Percentiles rank a stretch among this genome's conserved stretches.
Evolutionary conservation across 2,329 filamentous ascomycete genomes (phyloP).

Genomic region (Botrytis cinerea): DNA sequence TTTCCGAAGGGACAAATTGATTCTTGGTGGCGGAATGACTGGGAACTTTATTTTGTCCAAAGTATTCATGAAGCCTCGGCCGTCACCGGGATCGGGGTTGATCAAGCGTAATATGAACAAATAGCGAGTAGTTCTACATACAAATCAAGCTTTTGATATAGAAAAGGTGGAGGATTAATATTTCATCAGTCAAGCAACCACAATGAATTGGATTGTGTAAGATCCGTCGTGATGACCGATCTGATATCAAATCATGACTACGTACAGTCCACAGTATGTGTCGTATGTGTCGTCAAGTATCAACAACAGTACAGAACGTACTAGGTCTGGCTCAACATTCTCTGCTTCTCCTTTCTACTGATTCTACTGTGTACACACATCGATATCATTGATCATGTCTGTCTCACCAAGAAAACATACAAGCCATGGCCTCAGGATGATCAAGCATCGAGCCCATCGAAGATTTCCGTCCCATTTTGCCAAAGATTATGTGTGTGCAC

Average conservation of each 20-base stretch:
- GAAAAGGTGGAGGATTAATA: neutral
- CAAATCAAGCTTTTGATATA: neutral
- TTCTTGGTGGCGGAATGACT: neutral
- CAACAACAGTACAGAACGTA: neutral
- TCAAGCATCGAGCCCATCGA: neutral
- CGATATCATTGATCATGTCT: neutral
- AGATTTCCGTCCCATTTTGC: neutral
- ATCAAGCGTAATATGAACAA: neutral
- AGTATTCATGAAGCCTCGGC: neutral
- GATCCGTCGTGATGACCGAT: neutral
- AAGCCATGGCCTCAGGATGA: neutral
- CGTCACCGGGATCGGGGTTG: constrained; percentile 9
- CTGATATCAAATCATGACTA: neutral
- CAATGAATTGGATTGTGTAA: neutral
- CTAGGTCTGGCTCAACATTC: neutral
- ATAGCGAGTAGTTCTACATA: neutral
- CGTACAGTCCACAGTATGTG: neutral
- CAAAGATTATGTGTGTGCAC: neutral
- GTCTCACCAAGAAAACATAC: neutral
- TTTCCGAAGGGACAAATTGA: neutral
- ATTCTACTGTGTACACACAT: neutral
- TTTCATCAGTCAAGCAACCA: neutral
- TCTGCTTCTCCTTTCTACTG: neutral
- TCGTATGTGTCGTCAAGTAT: neutral
- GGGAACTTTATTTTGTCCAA: neutral